phyloP scores from a whole-genome alignment of 306 rosid species.

The Fragaria vesca region DNA sequence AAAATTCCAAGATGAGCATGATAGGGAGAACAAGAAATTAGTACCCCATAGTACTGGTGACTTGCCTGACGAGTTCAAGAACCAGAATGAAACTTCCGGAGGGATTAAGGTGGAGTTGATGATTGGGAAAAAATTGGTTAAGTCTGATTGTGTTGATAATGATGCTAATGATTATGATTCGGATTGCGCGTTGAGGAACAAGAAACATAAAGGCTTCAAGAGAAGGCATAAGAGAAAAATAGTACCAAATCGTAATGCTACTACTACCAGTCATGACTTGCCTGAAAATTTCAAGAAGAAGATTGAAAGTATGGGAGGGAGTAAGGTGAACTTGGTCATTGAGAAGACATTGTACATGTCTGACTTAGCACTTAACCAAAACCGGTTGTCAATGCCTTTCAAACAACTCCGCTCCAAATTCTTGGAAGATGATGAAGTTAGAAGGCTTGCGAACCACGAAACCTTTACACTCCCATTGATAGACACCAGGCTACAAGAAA shows the following conservation, averaged over 20 bases:
- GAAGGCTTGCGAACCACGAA: not conserved
- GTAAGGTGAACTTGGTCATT: slow-evolving; percentile 1
- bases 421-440: slow-evolving; percentile 1
- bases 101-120: not conserved
- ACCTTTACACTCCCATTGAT: not conserved
- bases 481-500: not conserved
- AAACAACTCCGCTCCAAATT: not conserved
- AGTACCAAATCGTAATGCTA: not conserved
- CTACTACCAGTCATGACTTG: not conserved
- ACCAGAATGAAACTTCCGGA: not conserved
- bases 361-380: not conserved
- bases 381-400: slow-evolving; percentile 7
- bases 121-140: not conserved
- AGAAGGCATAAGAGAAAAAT: not conserved
- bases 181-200: not conserved
- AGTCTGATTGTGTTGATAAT: not conserved
- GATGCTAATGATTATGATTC: not conserved
- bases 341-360: not conserved
- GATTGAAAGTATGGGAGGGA: not conserved
- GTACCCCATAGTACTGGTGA: not conserved
- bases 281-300: slow-evolving; percentile 7
- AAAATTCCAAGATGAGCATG: not conserved
- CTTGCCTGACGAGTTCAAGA: not conserved
- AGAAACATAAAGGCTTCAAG: not conserved
- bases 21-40: not conserved